These are phyloP conservation scores for Corchorus capsularis DNA, from an alignment of 345 rosid species.

Conservation along the genomic window DNA sequence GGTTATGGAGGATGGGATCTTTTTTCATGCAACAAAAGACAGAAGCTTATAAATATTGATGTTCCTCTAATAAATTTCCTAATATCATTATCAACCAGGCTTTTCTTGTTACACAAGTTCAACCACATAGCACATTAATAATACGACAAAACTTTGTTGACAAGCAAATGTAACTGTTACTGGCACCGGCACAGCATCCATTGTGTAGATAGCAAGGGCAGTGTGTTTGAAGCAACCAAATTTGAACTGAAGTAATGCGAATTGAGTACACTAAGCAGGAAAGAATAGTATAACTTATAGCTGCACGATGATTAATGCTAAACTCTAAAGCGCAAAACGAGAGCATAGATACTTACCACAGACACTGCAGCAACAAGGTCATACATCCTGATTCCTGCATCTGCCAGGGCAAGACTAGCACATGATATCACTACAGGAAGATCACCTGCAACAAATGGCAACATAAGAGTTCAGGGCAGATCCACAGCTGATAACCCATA, in stretches of 20 bases:
- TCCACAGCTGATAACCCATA: background rate
- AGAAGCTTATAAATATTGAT: slow-evolving; percentile 5
- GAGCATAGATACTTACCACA: slow-evolving; percentile 54
- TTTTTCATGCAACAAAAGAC: background rate
- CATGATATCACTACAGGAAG: slow-evolving; percentile 86
- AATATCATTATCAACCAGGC: background rate
- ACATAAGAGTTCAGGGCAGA: background rate
- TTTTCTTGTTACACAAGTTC: background rate
- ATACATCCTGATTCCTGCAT: slow-evolving; percentile 95
- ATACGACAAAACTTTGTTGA: background rate
- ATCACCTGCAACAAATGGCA: slow-evolving; percentile 61
- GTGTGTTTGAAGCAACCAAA: background rate
- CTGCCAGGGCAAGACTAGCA: slow-evolving; percentile 97
- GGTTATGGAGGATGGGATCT: background rate
- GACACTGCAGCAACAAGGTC: slow-evolving; percentile 93
- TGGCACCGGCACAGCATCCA: background rate
- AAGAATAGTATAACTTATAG: background rate
- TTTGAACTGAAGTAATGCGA: background rate
- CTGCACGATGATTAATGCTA: background rate
- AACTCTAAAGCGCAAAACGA: background rate
- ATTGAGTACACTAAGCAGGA: background rate
- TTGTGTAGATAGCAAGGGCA: background rate
- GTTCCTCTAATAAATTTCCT: background rate
- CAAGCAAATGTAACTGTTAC: background rate
- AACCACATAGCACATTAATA: background rate